Percentiles rank a stretch among this genome's conserved stretches.
Evolutionary conservation across 2,329 filamentous ascomycete species (phyloP).

Genomic region (Sordariomycetes sp.): DNA sequence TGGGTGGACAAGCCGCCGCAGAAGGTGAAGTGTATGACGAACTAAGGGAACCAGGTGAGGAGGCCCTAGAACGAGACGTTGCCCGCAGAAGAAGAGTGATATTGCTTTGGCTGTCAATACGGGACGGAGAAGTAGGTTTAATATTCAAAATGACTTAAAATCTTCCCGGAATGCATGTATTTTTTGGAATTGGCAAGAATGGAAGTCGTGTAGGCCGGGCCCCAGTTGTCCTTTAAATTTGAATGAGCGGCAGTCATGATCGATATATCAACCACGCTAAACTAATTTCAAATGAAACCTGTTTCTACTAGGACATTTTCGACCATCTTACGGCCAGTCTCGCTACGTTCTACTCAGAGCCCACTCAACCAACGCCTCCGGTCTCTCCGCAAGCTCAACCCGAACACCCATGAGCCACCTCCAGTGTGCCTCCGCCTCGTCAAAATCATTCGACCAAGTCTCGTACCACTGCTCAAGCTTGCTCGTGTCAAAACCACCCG

Average conservation of each 20-base stretch:
- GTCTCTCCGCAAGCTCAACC: background rate
- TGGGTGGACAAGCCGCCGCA: conserved; percentile 30
- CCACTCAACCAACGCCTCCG: background rate
- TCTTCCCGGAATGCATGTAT: no score
- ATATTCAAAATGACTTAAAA: no score
- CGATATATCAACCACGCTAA: no score
- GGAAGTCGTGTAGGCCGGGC: no score
- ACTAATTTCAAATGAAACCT: no score
- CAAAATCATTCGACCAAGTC: background rate
- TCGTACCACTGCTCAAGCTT: background rate
- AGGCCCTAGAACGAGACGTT: conserved; percentile 23
- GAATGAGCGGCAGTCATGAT: no score
- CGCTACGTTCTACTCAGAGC: background rate
- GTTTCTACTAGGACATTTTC: no score
- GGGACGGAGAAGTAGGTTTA: no score
- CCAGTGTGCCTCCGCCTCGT: background rate
- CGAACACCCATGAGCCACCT: background rate
- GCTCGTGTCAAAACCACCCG: background rate
- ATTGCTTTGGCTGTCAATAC: no score
- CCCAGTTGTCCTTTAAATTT: no score
- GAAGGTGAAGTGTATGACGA: conserved; percentile 32
- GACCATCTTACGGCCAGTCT: no score
- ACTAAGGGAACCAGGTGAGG: conserved; percentile 25
- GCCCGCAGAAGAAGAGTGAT: background rate
- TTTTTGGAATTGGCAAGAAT: no score